A percentile compares a stretch with the other conserved stretches of the same genome.
These are phyloP conservation scores for Yamadazyma taylorii DNA, from an alignment of 1,139 yeast species.

Conservation along the genomic window DNA sequence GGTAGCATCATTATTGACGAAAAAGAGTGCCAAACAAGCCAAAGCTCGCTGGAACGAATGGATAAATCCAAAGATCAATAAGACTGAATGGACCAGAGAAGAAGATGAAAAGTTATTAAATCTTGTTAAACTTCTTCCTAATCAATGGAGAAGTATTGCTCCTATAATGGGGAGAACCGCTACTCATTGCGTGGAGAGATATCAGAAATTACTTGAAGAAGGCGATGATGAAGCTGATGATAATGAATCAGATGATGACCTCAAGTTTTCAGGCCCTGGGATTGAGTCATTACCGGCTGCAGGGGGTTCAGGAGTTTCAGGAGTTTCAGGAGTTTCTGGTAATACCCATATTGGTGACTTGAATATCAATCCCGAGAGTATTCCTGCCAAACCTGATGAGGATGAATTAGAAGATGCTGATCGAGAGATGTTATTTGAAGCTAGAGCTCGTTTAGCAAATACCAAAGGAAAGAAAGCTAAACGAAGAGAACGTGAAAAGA, in stretches of 20 bases:
- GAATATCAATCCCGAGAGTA: conserved; percentile 75
- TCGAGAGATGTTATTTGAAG: conserved; percentile 89
- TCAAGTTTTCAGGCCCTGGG: conserved; percentile 54
- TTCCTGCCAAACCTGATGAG: conserved; percentile 80
- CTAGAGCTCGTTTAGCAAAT: conserved; percentile 85
- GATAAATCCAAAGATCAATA: conserved; percentile 71
- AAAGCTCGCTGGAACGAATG: conserved; percentile 93
- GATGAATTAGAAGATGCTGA: conserved; percentile 86
- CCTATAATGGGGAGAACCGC: conserved; percentile 83
- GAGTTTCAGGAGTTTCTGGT: too few species aligned
- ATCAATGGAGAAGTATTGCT: conserved; percentile 92
- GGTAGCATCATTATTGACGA: conserved; percentile 80
- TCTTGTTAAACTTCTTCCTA: conserved; percentile 73
- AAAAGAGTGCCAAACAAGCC: conserved; percentile 89
- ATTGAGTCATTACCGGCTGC: conserved; percentile 49
- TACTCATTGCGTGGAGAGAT: conserved; percentile 84
- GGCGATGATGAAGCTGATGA: conserved; percentile 29
- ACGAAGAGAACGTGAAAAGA: conserved; percentile 81
- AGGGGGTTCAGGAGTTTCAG: conserved; percentile 19
- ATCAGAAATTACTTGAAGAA: conserved; percentile 71
- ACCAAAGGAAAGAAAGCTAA: conserved; percentile 96
- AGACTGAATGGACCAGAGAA: conserved; percentile 66
- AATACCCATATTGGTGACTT: conserved; percentile 49
- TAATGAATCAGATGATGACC: conserved; percentile 29
- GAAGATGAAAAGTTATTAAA: conserved; percentile 76